phyloP scores from a whole-genome alignment of 441 rosid species.

The Pelargonium hybrid region DNA sequence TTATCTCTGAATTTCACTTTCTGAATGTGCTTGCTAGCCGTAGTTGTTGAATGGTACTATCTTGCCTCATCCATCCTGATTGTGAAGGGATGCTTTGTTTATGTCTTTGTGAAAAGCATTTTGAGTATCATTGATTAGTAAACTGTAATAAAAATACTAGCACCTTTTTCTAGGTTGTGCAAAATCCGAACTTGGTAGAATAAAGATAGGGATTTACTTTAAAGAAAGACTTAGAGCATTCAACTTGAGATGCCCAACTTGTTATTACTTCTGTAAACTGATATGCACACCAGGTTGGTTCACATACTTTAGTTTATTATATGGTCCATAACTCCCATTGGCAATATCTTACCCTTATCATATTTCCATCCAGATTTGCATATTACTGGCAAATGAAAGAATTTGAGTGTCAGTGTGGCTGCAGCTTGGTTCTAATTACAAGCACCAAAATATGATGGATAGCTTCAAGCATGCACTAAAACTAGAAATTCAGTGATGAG shows the following conservation, averaged over 20 bases:
- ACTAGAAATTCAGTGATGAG: neutral
- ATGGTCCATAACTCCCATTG: neutral
- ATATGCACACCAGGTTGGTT: neutral
- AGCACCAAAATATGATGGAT: neutral
- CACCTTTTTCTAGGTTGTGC: neutral
- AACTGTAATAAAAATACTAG: too few species aligned
- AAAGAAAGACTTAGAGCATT: neutral
- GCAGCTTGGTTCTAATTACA: neutral
- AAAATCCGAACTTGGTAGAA: neutral
- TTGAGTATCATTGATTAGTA: too few species aligned
- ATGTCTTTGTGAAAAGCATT: neutral
- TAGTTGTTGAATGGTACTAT: neutral
- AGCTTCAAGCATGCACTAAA: neutral
- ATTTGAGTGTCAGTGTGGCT: neutral
- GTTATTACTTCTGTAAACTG: neutral
- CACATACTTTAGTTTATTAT: too few species aligned
- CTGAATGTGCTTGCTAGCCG: neutral
- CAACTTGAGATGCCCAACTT: neutral
- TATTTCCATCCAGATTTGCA: neutral
- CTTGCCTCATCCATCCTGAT: neutral
- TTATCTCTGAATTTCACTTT: neutral
- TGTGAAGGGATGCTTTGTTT: neutral
- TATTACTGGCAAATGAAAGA: neutral
- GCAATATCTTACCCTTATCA: neutral
- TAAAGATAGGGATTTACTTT: neutral